Percentiles rank a stretch among this genome's conserved stretches.
Evolutionary conservation across 148 eudicot species (phyloP).

Genomic region (Chenopodium formosanum): DNA sequence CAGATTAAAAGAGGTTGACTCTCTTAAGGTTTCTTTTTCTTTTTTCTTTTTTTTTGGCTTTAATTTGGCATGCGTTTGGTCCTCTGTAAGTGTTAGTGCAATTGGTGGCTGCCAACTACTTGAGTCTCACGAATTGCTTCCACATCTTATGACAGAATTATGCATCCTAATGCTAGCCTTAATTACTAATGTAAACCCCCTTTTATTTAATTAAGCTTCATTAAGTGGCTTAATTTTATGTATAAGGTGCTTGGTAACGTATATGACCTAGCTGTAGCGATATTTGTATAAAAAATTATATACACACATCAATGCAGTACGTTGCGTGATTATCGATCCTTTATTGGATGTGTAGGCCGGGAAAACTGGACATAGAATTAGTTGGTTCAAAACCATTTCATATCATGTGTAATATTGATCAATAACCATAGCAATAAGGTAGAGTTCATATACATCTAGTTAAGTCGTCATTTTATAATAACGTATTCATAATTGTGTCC

Average conservation of each 20-base stretch:
- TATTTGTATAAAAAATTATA: neutral
- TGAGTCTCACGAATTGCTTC: neutral
- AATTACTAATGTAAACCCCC: no score
- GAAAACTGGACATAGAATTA: no score
- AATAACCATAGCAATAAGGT: no score
- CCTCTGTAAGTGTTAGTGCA: neutral
- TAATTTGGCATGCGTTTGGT: neutral
- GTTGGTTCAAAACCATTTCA: no score
- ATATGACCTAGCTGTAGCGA: neutral
- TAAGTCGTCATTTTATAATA: no score
- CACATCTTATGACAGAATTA: slow-evolving; percentile 1
- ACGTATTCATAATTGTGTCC: no score
- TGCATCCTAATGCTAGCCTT: slow-evolving; percentile 6
- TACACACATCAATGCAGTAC: neutral
- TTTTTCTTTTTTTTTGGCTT: neutral
- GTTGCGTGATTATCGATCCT: no score
- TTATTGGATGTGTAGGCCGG: no score
- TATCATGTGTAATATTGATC: no score
- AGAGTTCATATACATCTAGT: no score
- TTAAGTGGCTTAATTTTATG: neutral
- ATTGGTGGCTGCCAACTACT: neutral
- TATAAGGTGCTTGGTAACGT: neutral
- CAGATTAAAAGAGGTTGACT: neutral
- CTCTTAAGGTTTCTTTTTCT: neutral
- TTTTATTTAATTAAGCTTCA: neutral